Evolutionary conservation across 148 eudicot species (phyloP).

Genomic region (Rhododendron henanense): DNA sequence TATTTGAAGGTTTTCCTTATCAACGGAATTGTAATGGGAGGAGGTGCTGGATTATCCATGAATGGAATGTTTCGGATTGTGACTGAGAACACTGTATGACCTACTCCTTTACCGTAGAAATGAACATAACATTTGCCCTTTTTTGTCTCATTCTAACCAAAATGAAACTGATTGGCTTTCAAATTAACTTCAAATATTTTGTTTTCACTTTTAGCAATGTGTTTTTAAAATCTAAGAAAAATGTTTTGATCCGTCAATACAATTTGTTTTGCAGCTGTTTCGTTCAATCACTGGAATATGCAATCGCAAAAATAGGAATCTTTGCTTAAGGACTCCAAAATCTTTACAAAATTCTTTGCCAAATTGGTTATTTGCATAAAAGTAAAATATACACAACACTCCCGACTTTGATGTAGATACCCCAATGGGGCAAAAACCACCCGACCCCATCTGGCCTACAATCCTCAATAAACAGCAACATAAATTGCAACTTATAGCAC

Average conservation of each 20-base stretch:
- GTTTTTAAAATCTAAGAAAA: background rate
- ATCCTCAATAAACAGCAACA: background rate
- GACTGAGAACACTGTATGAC: conserved; percentile 20
- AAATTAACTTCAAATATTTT: background rate
- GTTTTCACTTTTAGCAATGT: background rate
- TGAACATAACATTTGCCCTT: background rate
- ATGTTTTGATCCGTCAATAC: background rate
- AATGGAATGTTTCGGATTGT: conserved; percentile 20
- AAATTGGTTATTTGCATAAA: background rate
- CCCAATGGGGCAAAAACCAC: background rate
- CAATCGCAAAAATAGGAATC: background rate
- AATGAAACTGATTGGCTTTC: background rate
- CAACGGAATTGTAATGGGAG: conserved; percentile 29
- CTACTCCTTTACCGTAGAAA: background rate
- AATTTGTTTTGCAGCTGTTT: too few relatives aligned
- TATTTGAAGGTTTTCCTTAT: conserved; percentile 14
- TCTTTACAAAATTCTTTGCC: background rate
- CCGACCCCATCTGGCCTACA: background rate
- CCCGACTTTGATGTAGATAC: background rate
- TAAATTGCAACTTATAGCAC: background rate
- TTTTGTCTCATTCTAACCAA: background rate
- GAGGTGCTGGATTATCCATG: conserved; percentile 30
- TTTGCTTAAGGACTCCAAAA: background rate
- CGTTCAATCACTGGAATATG: background rate
- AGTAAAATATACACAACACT: background rate